phyloP scores from a whole-genome alignment of 139 green algal genomes.

The Ettlia oleoabundans region DNA sequence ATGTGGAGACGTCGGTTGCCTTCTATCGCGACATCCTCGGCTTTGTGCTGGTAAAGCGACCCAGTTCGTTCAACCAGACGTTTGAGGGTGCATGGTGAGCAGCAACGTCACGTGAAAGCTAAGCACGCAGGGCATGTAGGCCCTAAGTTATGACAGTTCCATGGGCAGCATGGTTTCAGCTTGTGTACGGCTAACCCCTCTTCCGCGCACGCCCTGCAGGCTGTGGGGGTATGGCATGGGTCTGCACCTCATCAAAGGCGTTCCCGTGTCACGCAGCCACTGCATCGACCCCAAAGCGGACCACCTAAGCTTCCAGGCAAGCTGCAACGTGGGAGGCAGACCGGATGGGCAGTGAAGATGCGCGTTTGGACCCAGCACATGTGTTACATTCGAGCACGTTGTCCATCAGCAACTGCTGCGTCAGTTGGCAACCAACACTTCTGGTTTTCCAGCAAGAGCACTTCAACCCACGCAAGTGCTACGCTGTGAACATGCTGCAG shows the following conservation, averaged over 20 bases:
- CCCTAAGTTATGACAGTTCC: too few species aligned
- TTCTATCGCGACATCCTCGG: slow-evolving; percentile 73
- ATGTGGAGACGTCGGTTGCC: background rate
- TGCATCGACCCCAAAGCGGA: slow-evolving; percentile 70
- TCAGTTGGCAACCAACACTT: too few species aligned
- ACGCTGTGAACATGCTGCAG: background rate
- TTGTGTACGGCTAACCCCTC: too few species aligned
- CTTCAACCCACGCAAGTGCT: too few species aligned
- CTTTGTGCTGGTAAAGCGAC: slow-evolving; percentile 68
- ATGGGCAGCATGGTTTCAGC: too few species aligned
- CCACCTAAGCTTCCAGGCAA: slow-evolving; percentile 78
- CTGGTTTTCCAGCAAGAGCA: too few species aligned
- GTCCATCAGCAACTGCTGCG: background rate
- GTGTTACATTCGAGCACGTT: background rate
- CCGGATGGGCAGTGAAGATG: background rate
- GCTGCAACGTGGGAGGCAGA: background rate
- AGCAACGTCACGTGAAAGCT: too few species aligned
- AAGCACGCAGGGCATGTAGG: too few species aligned
- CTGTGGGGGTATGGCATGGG: slow-evolving; percentile 72
- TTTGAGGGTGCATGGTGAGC: slow-evolving; percentile 82
- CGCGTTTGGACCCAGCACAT: too few species aligned
- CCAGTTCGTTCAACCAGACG: slow-evolving; percentile 53
- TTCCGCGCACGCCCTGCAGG: too few species aligned
- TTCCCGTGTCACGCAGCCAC: slow-evolving; percentile 1
- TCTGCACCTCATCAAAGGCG: slow-evolving; percentile 76